Evolutionary conservation across 495 filamentous ascomycete genomes (phyloP).

Genomic region (Podospora australis): DNA sequence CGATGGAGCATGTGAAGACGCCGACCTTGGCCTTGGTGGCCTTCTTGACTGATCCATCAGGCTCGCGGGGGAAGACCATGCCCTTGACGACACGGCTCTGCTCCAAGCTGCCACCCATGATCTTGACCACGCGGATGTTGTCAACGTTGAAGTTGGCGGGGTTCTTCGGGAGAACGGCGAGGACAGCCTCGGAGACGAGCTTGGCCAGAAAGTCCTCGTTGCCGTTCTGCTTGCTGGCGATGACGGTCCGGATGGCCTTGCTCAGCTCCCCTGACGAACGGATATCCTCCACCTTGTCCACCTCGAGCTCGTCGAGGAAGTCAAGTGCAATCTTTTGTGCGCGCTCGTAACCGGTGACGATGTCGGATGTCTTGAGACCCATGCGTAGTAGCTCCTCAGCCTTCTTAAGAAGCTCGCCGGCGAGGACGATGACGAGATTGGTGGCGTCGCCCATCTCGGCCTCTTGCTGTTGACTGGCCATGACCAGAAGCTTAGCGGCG

Average conservation of each 20-base stretch:
- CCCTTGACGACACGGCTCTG: constrained; percentile 93
- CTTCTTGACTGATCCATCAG: constrained; percentile 84
- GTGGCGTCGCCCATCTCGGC: constrained; percentile 98
- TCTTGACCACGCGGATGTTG: constrained; percentile 98
- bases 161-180: constrained; percentile 93
- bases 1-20: constrained; percentile 93
- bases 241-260: constrained; percentile 92
- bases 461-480: constrained; percentile 99
- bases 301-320: constrained; percentile 76
- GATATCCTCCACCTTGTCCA: constrained; percentile 85
- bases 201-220: constrained; percentile 79
- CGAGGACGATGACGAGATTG: constrained; percentile 93
- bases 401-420: constrained; percentile 94
- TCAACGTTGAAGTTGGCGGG: constrained; percentile 99
- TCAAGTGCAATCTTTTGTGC: constrained; percentile 83
- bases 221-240: constrained; percentile 94
- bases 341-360: constrained; percentile 91
- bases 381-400: constrained; percentile 92
- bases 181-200: constrained; percentile 87
- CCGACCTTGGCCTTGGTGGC: constrained; percentile 89
- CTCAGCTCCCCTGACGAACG: constrained; percentile 71
- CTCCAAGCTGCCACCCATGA: constrained; percentile 93
- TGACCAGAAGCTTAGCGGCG: constrained; percentile 95
- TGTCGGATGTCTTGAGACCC: constrained; percentile 95
- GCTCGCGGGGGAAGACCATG: constrained; percentile 95